Conservation (phyloP, 1,284 basidiomycete genomes). For the Lentinula novae-zelandiae region DNA sequence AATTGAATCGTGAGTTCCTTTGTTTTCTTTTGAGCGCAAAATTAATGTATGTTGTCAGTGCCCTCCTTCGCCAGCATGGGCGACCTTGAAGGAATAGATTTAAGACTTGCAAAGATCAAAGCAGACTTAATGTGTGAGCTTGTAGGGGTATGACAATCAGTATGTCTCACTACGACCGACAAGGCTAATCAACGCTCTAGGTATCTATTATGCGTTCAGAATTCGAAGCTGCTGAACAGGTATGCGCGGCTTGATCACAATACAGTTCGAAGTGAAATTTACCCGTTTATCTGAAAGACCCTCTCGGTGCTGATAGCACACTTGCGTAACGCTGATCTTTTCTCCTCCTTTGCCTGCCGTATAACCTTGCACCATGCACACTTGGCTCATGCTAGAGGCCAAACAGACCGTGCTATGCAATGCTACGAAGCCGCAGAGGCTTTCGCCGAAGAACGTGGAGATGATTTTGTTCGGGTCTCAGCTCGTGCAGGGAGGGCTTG, state of each 20-base stretch:
- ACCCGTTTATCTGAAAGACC: slow-evolving; percentile 28
- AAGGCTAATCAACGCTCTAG: slow-evolving; percentile 27
- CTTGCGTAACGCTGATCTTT: slow-evolving; percentile 53
- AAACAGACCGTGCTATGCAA: slow-evolving; percentile 43
- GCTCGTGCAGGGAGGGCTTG: slow-evolving; percentile 59
- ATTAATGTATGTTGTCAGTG: slow-evolving; percentile 22
- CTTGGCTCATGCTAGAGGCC: slow-evolving; percentile 58
- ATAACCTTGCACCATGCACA: slow-evolving; percentile 69
- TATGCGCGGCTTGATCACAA: neutral
- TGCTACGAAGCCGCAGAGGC: slow-evolving; percentile 61
- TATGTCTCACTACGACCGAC: neutral
- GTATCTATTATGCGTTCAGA: slow-evolving; percentile 63
- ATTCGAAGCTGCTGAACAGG: slow-evolving; percentile 54
- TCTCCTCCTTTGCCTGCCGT: slow-evolving; percentile 51
- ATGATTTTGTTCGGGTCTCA: slow-evolving; percentile 50
- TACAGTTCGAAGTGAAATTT: too few relatives aligned
- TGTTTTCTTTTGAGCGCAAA: neutral
- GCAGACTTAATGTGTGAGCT: slow-evolving; percentile 70
- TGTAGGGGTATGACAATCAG: slow-evolving; percentile 40
- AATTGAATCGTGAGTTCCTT: slow-evolving; percentile 22
- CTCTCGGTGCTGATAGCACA: slow-evolving; percentile 57
- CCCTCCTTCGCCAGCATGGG: slow-evolving; percentile 48
- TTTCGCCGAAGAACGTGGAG: slow-evolving; percentile 35
- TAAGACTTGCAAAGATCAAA: slow-evolving; percentile 54
- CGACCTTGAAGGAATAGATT: slow-evolving; percentile 47